Conservation (phyloP, 257 asterid species). For the Ehretia macrophylla region DNA sequence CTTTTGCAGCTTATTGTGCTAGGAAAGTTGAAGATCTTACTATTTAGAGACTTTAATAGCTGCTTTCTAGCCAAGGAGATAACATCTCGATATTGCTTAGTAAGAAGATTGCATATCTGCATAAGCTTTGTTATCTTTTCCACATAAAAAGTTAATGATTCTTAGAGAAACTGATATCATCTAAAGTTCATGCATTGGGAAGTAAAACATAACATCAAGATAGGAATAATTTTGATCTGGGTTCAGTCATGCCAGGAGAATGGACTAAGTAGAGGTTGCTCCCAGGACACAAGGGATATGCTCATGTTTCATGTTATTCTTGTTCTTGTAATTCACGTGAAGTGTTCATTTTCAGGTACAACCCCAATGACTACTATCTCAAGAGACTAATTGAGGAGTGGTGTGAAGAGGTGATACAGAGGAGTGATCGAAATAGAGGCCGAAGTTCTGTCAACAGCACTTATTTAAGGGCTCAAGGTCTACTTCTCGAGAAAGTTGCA, state of each 20-base stretch:
- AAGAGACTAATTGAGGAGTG: constrained; percentile 93
- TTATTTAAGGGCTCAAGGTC: constrained; percentile 46
- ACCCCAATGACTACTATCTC: constrained; percentile 79
- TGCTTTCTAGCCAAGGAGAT: no score
- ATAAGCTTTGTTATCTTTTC: no score
- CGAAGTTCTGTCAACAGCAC: constrained; percentile 22
- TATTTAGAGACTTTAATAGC: no score
- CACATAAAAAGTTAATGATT: neutral
- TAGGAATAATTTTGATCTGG: no score
- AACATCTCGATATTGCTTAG: no score
- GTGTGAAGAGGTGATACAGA: constrained; percentile 88
- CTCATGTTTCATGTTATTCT: neutral
- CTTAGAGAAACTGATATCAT: neutral
- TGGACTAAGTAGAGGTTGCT: no score
- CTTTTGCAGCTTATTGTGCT: no score
- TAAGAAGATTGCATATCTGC: no score
- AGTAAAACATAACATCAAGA: no score
- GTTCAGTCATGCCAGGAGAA: no score
- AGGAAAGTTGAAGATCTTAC: no score
- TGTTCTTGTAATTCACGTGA: neutral
- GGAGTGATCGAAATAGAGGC: constrained; percentile 26
- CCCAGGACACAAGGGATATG: no score
- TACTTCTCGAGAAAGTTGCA: constrained; percentile 82
- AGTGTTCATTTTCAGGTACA: constrained; percentile 49
- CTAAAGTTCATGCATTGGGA: neutral